Conservation (phyloP, 768 basidiomycete genomes). For the Leccinum truebloodii region DNA sequence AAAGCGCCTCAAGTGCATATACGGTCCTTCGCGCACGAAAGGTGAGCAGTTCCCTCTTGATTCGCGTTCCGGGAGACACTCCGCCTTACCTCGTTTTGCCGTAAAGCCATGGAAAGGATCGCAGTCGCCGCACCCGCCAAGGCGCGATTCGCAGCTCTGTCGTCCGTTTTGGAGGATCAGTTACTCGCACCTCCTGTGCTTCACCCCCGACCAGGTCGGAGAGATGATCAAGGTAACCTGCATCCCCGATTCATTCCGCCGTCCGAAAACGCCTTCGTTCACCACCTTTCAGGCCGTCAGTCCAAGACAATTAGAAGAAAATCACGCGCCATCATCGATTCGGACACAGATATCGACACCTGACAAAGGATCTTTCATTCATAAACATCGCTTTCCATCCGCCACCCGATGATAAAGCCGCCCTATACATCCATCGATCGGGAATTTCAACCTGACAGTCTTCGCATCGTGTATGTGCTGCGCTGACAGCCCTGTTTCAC, state of each 20-base stretch:
- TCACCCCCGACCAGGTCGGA: slow-evolving; percentile 17
- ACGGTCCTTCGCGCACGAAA: slow-evolving; percentile 23
- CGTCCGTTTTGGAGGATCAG: slow-evolving; percentile 14
- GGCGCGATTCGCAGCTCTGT: slow-evolving; percentile 5
- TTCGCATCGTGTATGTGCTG: not conserved
- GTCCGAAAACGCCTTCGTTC: not conserved
- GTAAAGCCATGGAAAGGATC: slow-evolving; percentile 21
- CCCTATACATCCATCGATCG: not conserved
- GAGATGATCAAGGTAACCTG: slow-evolving; percentile 4
- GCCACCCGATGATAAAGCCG: not conserved
- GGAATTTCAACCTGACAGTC: not conserved
- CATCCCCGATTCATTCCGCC: not conserved
- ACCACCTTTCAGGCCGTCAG: not conserved
- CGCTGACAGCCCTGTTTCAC: not conserved
- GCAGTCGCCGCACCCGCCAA: slow-evolving; percentile 20
- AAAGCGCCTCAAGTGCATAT: slow-evolving; percentile 33
- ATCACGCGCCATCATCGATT: slow-evolving; percentile 8
- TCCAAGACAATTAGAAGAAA: not conserved
- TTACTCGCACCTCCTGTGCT: slow-evolving; percentile 17
- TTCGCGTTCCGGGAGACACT: not conserved
- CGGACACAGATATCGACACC: slow-evolving; percentile 11
- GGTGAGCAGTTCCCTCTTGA: slow-evolving; percentile 8
- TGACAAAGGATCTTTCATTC: slow-evolving; percentile 12
- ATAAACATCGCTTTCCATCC: slow-evolving; percentile 3
- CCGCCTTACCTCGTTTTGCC: not conserved